Conservation (phyloP, 2,329 filamentous ascomycete species). For the Ascochyta viciae-villosae region DNA sequence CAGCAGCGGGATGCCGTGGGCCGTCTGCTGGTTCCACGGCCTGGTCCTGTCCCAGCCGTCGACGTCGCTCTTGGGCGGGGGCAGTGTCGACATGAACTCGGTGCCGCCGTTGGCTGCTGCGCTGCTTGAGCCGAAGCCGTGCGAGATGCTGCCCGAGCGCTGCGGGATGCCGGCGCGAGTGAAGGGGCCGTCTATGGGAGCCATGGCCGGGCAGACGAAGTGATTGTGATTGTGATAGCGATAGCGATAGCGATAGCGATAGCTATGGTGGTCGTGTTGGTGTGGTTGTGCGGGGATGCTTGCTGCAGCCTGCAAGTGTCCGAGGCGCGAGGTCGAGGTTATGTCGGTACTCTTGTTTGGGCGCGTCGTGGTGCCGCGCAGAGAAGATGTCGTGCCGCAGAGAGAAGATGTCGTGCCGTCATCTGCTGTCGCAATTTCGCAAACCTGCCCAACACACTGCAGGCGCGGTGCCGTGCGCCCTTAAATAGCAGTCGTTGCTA, state of each 20-base stretch:
- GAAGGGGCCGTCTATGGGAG: constrained; percentile 8
- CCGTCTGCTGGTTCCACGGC: constrained; percentile 43
- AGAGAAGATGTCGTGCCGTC: background rate
- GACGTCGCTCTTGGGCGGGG: constrained; percentile 45
- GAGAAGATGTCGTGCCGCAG: background rate
- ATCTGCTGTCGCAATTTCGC: constrained; percentile 8
- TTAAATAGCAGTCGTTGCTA: constrained; percentile 5
- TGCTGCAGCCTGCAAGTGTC: background rate
- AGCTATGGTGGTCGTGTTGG: background rate
- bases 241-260: background rate
- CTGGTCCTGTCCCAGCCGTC: constrained; percentile 47
- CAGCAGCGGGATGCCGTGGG: constrained; percentile 48
- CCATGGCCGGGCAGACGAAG: background rate
- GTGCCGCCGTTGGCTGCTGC: constrained; percentile 37
- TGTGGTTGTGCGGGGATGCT: background rate
- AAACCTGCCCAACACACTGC: constrained; percentile 1
- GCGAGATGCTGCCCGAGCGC: constrained; percentile 19
- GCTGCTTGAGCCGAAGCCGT: constrained; percentile 29
- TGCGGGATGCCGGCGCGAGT: background rate
- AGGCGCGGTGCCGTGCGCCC: constrained; percentile 4
- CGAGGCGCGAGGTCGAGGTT: background rate
- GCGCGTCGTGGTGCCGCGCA: background rate
- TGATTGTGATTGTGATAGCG: background rate
- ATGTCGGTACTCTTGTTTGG: constrained; percentile 6
- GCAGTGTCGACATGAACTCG: constrained; percentile 50